Conservation (phyloP, 176 grass and related monocot species). For the Poa pratensis region DNA sequence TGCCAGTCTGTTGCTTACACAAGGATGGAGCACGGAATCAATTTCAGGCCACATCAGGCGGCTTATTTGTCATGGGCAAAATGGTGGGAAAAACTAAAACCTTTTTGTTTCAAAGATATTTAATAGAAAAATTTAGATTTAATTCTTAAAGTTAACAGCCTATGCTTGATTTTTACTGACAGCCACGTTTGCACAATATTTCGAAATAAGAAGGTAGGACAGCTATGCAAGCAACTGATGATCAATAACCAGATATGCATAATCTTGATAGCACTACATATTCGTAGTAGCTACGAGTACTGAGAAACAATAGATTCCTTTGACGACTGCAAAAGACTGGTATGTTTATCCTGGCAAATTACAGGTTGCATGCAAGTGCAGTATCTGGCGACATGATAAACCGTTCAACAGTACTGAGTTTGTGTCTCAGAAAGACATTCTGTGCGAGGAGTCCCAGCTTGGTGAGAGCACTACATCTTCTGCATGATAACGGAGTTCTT, state of each 20-base stretch:
- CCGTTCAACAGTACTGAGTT: background rate
- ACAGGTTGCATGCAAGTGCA: slow-evolving; percentile 6
- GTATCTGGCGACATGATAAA: slow-evolving; percentile 23
- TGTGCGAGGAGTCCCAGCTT: background rate
- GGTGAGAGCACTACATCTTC: slow-evolving; percentile 61
- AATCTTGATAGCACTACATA: background rate
- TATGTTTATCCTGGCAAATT: background rate
- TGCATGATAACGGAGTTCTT: slow-evolving; percentile 87
- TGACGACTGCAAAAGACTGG: background rate
- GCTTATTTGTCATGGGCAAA: too few relatives aligned
- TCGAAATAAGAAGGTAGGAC: background rate
- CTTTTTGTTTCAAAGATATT: too few relatives aligned
- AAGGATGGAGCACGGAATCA: too few relatives aligned
- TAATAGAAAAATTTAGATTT: too few relatives aligned
- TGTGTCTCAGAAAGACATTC: background rate
- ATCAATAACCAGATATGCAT: background rate
- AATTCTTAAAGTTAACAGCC: too few relatives aligned
- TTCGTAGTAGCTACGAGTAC: background rate
- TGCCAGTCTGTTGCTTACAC: too few relatives aligned
- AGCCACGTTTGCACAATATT: too few relatives aligned
- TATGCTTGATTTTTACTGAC: too few relatives aligned
- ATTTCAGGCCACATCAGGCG: too few relatives aligned
- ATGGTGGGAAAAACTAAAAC: too few relatives aligned
- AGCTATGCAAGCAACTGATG: background rate
- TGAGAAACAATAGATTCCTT: background rate